phyloP scores from a whole-genome alignment of 176 grass and related monocot genomes.

The Oryza longistaminata region DNA sequence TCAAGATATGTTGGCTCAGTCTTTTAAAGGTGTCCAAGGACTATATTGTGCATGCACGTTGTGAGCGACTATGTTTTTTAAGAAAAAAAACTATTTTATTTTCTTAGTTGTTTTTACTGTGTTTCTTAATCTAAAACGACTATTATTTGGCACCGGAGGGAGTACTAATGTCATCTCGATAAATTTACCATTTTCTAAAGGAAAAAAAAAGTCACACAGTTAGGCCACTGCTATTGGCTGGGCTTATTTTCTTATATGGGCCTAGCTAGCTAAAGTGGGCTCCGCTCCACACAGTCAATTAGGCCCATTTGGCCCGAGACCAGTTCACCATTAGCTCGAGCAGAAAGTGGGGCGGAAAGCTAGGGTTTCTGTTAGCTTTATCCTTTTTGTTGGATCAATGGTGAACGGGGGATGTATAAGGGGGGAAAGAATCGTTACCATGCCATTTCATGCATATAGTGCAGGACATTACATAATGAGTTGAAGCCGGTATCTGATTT shows the following conservation, averaged over 20 bases:
- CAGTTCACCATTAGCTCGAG: background rate
- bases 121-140: too few relatives aligned
- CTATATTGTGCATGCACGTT: too few relatives aligned
- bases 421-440: background rate
- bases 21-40: too few relatives aligned
- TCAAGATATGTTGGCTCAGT: too few relatives aligned
- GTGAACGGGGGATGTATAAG: background rate
- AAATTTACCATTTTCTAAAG: too few relatives aligned
- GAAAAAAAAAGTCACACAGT: too few relatives aligned
- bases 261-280: background rate
- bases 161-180: too few relatives aligned
- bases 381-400: background rate
- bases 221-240: too few relatives aligned
- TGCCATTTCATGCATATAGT: background rate
- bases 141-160: too few relatives aligned
- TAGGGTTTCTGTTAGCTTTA: conserved; percentile 57
- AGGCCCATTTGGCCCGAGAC: background rate
- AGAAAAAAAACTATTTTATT: too few relatives aligned
- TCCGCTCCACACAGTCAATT: background rate
- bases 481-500: background rate
- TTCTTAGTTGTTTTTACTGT: too few relatives aligned
- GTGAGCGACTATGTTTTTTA: too few relatives aligned
- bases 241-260: background rate
- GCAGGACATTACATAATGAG: background rate
- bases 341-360: background rate